Percentiles rank a stretch among this genome's conserved stretches.
Conservation (phyloP, 176 grass and related monocot genomes). For the Canna indica region DNA sequence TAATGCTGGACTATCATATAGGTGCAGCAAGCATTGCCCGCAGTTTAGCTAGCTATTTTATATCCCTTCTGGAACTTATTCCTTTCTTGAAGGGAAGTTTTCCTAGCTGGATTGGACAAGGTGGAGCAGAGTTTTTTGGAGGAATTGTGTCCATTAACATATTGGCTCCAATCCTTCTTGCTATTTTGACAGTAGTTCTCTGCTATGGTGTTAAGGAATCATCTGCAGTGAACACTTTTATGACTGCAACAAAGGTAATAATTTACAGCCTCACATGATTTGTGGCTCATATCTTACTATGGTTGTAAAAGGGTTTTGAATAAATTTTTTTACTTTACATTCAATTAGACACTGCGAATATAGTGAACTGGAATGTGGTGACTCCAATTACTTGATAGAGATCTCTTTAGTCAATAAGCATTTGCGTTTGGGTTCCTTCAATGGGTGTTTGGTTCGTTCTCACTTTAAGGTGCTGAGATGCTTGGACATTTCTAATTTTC, state of each 20-base stretch:
- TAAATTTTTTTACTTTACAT: neutral
- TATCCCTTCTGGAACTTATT: slow-evolving; percentile 77
- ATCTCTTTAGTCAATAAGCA: neutral
- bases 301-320: neutral
- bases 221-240: slow-evolving; percentile 65
- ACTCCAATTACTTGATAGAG: neutral
- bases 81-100: slow-evolving; percentile 61
- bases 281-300: neutral
- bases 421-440: neutral
- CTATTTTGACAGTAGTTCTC: slow-evolving; percentile 61
- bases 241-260: slow-evolving; percentile 79
- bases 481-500: neutral
- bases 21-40: slow-evolving; percentile 79
- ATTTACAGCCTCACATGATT: neutral
- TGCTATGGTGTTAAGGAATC: slow-evolving; percentile 84
- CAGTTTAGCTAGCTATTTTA: slow-evolving; percentile 80
- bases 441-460: neutral
- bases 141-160: slow-evolving; percentile 81
- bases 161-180: slow-evolving; percentile 71
- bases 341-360: neutral
- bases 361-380: too few species aligned
- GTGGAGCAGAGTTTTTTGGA: slow-evolving; percentile 61
- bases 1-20: slow-evolving; percentile 97
- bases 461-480: slow-evolving; percentile 43
- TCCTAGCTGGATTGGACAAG: slow-evolving; percentile 88